These are phyloP conservation scores for Reticulascus tulasneorum DNA, from an alignment of 2,329 filamentous ascomycete species.

Conservation along the genomic window DNA sequence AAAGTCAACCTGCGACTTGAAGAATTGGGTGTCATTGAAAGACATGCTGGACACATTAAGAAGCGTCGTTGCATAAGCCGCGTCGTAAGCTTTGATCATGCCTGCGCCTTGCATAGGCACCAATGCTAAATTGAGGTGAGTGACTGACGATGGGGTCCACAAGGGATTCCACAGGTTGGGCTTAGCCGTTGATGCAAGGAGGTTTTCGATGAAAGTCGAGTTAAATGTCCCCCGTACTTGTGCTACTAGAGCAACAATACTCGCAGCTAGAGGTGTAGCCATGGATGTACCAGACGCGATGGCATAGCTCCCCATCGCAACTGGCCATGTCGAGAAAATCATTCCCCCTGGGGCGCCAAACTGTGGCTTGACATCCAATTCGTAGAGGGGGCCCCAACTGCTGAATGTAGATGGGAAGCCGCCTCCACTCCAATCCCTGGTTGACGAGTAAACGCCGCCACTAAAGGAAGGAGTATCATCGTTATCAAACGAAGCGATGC, in stretches of 20 bases:
- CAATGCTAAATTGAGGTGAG: slow-evolving; percentile 32
- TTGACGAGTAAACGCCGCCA: too few species aligned
- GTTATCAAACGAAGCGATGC: slow-evolving; percentile 49
- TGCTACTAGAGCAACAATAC: slow-evolving; percentile 49
- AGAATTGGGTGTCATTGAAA: slow-evolving; percentile 61
- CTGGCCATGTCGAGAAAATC: slow-evolving; percentile 55
- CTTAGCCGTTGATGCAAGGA: slow-evolving; percentile 47
- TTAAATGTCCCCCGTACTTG: slow-evolving; percentile 43
- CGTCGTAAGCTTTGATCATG: slow-evolving; percentile 56
- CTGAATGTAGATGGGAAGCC: slow-evolving; percentile 32
- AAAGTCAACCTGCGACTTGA: slow-evolving; percentile 45
- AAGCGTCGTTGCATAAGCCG: slow-evolving; percentile 49
- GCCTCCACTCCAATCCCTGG: not conserved
- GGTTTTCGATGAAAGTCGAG: slow-evolving; percentile 42
- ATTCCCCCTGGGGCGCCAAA: slow-evolving; percentile 51
- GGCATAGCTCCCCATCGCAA: slow-evolving; percentile 42
- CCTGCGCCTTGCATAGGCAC: slow-evolving; percentile 59
- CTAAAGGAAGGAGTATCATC: slow-evolving; percentile 13
- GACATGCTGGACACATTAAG: slow-evolving; percentile 52
- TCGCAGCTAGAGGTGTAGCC: slow-evolving; percentile 54
- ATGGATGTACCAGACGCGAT: slow-evolving; percentile 57
- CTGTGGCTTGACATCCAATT: slow-evolving; percentile 54
- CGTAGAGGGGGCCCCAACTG: slow-evolving; percentile 60
- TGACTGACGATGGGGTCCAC: slow-evolving; percentile 16
- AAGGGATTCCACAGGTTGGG: slow-evolving; percentile 30